Evolutionary conservation across 2,329 filamentous ascomycete species (phyloP).

Genomic region (Pseudogymnoascus pannorum): DNA sequence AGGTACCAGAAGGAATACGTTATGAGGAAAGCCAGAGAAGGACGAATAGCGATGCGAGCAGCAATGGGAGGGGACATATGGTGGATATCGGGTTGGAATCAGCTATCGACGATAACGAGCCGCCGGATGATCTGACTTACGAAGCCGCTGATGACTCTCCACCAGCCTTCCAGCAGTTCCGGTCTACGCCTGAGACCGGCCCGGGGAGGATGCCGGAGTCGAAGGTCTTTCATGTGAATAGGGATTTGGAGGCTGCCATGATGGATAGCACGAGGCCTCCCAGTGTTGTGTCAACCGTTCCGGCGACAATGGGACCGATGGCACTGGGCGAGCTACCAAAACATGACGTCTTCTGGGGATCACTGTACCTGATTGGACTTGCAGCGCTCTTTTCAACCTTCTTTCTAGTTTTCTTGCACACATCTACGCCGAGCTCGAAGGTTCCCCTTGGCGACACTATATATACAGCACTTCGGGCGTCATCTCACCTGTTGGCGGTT

Average conservation of each 20-base stretch:
- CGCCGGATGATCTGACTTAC: constrained; percentile 52
- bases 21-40: constrained; percentile 22
- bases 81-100: constrained; percentile 82
- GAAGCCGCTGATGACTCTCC: constrained; percentile 48
- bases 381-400: constrained; percentile 82
- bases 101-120: constrained; percentile 50
- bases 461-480: constrained; percentile 79
- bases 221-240: constrained; percentile 15
- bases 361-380: constrained; percentile 77
- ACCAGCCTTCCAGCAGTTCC: constrained; percentile 56
- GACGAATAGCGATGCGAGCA: constrained; percentile 24
- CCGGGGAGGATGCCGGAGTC: constrained; percentile 25
- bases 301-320: constrained; percentile 45
- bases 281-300: constrained; percentile 36
- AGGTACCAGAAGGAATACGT: constrained; percentile 30
- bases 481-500: constrained; percentile 80
- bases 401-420: constrained; percentile 84
- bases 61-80: constrained; percentile 58
- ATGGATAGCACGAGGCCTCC: constrained; percentile 20
- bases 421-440: constrained; percentile 60
- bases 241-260: constrained; percentile 20
- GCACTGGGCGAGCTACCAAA: constrained; percentile 62
- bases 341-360: constrained; percentile 88
- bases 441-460: constrained; percentile 83
- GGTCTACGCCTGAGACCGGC: constrained; percentile 23